Base-by-base conservation (phyloP, 352 stramenopile genomes). In the Phytopythium kandeliae region DNA sequence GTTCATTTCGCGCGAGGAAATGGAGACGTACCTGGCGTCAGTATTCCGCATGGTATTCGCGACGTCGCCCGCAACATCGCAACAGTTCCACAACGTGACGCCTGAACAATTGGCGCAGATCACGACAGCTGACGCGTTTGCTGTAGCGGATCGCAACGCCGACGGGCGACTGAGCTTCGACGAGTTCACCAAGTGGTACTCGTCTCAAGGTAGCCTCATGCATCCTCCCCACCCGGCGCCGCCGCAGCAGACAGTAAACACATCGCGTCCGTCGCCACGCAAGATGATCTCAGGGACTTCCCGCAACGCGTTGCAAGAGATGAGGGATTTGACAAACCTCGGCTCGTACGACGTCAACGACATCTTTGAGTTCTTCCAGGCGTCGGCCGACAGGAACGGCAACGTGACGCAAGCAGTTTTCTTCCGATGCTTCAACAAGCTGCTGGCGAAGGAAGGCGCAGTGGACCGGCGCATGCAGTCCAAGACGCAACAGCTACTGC, bases 131-230 rank as follows among this genome's bases (percentile, higher is more conserved):
- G 81, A 92, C 49, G 79, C 80, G 7, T 95, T 96, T 40, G 61
- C 43, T 8, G 49, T 65, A 13, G 71, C 66, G 34, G 79, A 93
- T 58, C 25, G 61, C 15, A 89, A 93, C 35, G 60, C 70, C 21
- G 84, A 95, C 47, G 81, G 67, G 0, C 67, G 70, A 5, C 53
- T 96, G 37, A 92, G 77, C 53, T 85, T 89, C 31, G 63, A 81
- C 2, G 86, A 95, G 54, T 96, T 96, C 54, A 86, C 74, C 4
- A 74, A 84, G 38, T 96, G 86, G 86, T 95, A 91, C 49, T 71
- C 62, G 42, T 65, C 48, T 15, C 69, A 83, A 55, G 50, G 43
- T 24, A 5, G 28, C 24, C 36, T 41, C 22, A 37, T 25, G 22
- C 45, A 28, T 25, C 44, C 19, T 13, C 36, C n/a, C n/a, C n/a